Evolutionary conservation across 768 basidiomycete genomes (phyloP), one percentile per base, ranked within the genome.

Genomic region (Suillus lakei): DNA sequence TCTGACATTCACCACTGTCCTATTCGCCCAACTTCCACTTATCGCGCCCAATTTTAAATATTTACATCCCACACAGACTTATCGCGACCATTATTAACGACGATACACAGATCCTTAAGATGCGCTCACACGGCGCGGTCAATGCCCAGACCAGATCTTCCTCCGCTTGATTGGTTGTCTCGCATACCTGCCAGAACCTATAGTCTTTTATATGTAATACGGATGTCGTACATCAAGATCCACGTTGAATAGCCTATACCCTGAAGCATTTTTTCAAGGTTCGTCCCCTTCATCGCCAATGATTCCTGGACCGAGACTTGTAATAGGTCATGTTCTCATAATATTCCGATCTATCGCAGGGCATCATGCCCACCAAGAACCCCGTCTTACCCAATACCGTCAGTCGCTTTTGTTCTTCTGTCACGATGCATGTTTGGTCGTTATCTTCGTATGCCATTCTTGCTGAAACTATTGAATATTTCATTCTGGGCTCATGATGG

Each of bases 371-470:
- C 70, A 74, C 74, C 65, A 60, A 51, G 58, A 59, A 59, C 39
- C 58, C 58, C 58, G 38, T 28, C 38, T 59, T 41, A 59, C 58
- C 38, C 38, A 28, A 39, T 59, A 41, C 18, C 26, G 2, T 28
- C 26, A 16, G 9, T 58, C 36, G 36, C 36, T 38, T 56, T 58
- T 9, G 56, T 53, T 64, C 68, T 68, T 46, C 59, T 71, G 75
- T 71, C 73, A 68, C 65, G 65, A 64, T 60, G 66, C 69, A 73
- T 64, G 75, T 71, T 70, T 69, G 69, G 66, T 73, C 66, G 69
- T 70, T 60, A 50, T 70, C 61, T 58, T 64, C 26, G 38, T 66
- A 54, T 16, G 34, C 50, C 16, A 30, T 59, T 34, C 50, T 56
- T 44, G 32, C 34, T 64, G 58, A 34, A 16, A 46, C 41, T 38